Evolutionary conservation across 139 green algal genomes (phyloP).

Genomic region (Coccomyxa sp.): DNA sequence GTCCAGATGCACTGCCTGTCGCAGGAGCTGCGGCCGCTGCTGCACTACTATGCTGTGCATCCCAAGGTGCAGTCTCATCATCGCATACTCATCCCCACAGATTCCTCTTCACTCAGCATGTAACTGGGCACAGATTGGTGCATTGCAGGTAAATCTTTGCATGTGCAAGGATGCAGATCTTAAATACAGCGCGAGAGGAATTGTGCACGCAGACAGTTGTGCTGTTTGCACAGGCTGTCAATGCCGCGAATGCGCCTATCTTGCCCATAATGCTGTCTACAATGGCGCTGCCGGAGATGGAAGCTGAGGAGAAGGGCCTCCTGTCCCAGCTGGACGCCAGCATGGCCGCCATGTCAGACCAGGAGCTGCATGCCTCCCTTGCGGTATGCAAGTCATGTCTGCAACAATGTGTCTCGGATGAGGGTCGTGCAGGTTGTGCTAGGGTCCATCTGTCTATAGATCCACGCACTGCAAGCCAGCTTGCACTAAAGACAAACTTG

Average conservation of each 20-base stretch:
- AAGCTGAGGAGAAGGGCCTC: conserved; percentile 25
- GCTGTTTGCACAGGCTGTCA: not conserved
- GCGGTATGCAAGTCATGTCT: not conserved
- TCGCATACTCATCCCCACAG: no score
- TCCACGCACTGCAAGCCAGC: not conserved
- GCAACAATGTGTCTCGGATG: not conserved
- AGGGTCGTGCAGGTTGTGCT: not conserved
- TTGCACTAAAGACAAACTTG: not conserved
- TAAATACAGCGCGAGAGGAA: not conserved
- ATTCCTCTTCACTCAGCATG: not conserved
- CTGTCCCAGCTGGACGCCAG: not conserved
- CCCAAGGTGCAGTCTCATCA: conserved; percentile 7
- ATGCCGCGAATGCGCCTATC: conserved; percentile 21
- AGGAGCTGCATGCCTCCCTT: not conserved
- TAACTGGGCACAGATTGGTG: not conserved
- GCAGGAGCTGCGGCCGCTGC: conserved; percentile 37
- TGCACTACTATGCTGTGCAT: conserved; percentile 37
- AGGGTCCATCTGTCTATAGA: not conserved
- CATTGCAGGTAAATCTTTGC: not conserved
- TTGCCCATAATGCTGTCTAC: conserved; percentile 59
- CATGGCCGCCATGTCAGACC: not conserved
- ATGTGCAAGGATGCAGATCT: not conserved
- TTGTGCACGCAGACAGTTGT: not conserved
- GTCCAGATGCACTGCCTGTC: conserved; percentile 39
- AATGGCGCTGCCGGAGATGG: conserved; percentile 50